Conservation (phyloP, 805 yeast genomes). For the Candida argentea region DNA sequence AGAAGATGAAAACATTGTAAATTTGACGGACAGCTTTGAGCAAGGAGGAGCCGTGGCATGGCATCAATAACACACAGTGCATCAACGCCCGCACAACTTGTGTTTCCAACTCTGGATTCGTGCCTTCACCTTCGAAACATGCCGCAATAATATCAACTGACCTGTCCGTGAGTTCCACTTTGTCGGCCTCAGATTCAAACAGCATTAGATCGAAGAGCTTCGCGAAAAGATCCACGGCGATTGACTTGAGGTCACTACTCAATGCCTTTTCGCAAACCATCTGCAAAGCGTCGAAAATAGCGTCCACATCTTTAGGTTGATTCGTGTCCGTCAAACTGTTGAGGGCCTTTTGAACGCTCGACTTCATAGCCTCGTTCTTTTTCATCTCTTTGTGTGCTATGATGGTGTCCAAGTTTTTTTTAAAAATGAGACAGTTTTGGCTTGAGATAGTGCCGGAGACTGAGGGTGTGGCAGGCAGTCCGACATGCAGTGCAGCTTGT, state of each 20-base stretch:
- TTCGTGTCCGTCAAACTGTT: conserved; percentile 29
- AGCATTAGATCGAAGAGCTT: conserved; percentile 82
- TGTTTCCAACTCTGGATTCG: conserved; percentile 80
- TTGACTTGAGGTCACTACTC: conserved; percentile 52
- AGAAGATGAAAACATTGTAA: conserved; percentile 82
- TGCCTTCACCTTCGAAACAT: conserved; percentile 86
- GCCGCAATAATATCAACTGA: conserved; percentile 77
- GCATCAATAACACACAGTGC: conserved; percentile 75
- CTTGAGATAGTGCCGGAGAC: conserved; percentile 7
- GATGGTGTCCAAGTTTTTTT: conserved; percentile 49
- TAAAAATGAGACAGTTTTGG: conserved; percentile 24
- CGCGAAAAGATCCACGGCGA: conserved; percentile 77
- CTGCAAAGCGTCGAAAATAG: conserved; percentile 73
- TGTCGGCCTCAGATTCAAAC: conserved; percentile 50
- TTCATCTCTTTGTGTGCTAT: conserved; percentile 52
- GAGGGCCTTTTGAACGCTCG: conserved; percentile 29
- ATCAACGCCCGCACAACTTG: conserved; percentile 90
- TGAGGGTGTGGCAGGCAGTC: conserved; percentile 3
- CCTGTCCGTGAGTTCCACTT: conserved; percentile 59
- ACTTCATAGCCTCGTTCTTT: conserved; percentile 33
- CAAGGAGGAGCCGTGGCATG: conserved; percentile 84
- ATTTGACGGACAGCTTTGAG: conserved; percentile 88
- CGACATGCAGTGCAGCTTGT: conserved; percentile 1
- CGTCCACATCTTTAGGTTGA: conserved; percentile 33
- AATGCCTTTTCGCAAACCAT: conserved; percentile 56